Base-by-base conservation (phyloP, 2,329 filamentous ascomycete species). In the Fusarium liriodendri region DNA sequence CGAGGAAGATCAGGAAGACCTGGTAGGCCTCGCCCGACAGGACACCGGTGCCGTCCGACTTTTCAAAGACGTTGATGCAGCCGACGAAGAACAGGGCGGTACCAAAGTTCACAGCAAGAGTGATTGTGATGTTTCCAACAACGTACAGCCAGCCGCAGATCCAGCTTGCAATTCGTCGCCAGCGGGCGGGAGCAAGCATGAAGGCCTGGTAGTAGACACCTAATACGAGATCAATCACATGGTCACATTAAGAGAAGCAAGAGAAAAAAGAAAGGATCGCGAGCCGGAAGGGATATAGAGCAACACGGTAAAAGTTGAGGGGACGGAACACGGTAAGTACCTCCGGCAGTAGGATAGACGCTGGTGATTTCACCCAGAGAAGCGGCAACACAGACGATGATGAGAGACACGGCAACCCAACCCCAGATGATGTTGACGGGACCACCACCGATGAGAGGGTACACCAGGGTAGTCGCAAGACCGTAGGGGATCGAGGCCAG, bases 61-160 rank as follows among this genome's bases (percentile, higher is more conserved):
- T 81, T 64, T 88, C 83, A 67, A 90, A 90, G 38, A 90, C 86
- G 67, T 89, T 89, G 80, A 90, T 79, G 77, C 87, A 89, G 16
- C 84, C 86, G 65, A 89, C 85, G 67, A 89, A 82, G 80, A 90
- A 88, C 73, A 95, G 89, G 0, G 91, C 93, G 5, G 93, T 94
- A 8, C 92, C 93, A 77, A 95, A 95, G 84, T 94, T 94, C 79
- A 95, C 93, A n/a, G 92, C 89, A n/a, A 95, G 86, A 0, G 93
- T 95, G 76, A 95, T 95, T 74, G 92, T 94, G 81, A 95, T 92
- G 83, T 95, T 95, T 67, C 94, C 94, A 61, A 94, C 90, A 20
- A 94, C 89, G 79, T 93, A 95, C 25, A 92, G 85, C 93, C 93
- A 95, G 69, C 93, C 93, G 74, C 91, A 93, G 70, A 93, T 89